phyloP scores from a whole-genome alignment of 129 eudicot species.

The Dittrichia graveolens region DNA sequence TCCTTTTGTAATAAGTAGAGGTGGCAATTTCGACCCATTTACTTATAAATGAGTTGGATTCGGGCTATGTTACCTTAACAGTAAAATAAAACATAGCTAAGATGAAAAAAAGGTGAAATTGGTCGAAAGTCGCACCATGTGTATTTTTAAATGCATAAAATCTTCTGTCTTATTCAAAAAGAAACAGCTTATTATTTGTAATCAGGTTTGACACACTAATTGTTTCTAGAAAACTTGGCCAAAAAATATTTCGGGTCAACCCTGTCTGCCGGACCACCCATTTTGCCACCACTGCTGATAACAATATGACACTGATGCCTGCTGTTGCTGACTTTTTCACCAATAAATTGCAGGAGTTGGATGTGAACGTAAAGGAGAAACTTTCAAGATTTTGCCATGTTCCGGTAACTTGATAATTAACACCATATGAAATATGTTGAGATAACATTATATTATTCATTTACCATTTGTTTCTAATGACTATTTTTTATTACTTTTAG shows the following conservation, averaged over 20 bases:
- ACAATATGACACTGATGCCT: not conserved
- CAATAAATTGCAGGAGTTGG: slow-evolving; percentile 60
- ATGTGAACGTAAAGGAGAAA: slow-evolving; percentile 77
- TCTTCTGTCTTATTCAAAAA: not conserved
- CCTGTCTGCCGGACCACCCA: not conserved
- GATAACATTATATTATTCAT: not conserved
- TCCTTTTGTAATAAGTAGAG: not conserved
- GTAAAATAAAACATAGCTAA: no score
- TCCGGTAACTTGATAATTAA: slow-evolving; percentile 52
- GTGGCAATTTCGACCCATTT: not conserved
- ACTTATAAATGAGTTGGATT: not conserved
- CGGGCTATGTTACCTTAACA: not conserved
- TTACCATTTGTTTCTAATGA: not conserved
- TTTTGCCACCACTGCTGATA: slow-evolving; percentile 10
- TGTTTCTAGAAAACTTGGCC: no score
- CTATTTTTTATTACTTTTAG: slow-evolving; percentile 29
- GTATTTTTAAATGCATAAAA: not conserved
- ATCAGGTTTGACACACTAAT: not conserved
- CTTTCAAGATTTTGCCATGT: slow-evolving; percentile 98
- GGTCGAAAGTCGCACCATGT: not conserved
- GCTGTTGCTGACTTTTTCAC: slow-evolving; percentile 5
- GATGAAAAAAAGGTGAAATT: not conserved
- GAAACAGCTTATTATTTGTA: not conserved
- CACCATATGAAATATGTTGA: not conserved
- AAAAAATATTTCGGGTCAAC: not conserved